These are phyloP conservation scores for Microsporum audouinii DNA, from an alignment of 2,329 filamentous ascomycete genomes.

Conservation along the genomic window DNA sequence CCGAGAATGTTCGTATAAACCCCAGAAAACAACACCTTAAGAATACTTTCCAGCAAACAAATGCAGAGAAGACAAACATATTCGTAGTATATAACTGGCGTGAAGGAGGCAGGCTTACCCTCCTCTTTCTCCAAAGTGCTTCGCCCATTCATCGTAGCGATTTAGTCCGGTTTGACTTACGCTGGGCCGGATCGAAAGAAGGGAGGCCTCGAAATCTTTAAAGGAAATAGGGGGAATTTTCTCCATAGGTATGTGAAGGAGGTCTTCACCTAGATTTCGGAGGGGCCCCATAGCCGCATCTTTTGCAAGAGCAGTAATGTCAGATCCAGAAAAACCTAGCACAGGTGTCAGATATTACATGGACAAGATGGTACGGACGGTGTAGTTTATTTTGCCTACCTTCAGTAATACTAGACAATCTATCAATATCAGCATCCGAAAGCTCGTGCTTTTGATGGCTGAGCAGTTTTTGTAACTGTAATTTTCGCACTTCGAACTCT, in stretches of 20 bases:
- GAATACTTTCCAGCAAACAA: not conserved
- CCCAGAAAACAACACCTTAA: not conserved
- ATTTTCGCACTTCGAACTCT: slow-evolving; percentile 66
- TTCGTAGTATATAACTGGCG: not conserved
- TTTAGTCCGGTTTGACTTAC: slow-evolving; percentile 76
- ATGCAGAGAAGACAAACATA: not conserved
- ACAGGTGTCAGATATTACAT: not conserved
- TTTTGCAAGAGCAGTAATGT: slow-evolving; percentile 92
- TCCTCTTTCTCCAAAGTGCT: slow-evolving; percentile 81
- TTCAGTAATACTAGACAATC: slow-evolving; percentile 69
- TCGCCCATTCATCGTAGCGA: slow-evolving; percentile 89
- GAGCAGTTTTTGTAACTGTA: slow-evolving; percentile 67
- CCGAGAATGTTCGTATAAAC: not conserved
- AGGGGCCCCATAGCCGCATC: slow-evolving; percentile 96
- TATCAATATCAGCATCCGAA: slow-evolving; percentile 57
- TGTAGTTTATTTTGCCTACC: slow-evolving; percentile 42
- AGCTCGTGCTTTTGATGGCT: slow-evolving; percentile 80
- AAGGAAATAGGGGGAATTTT: slow-evolving; percentile 80
- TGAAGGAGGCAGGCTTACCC: slow-evolving; percentile 39
- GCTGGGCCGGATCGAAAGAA: slow-evolving; percentile 76
- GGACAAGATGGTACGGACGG: not conserved
- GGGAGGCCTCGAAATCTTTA: slow-evolving; percentile 70
- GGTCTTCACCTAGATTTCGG: slow-evolving; percentile 74
- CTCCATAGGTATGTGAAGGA: slow-evolving; percentile 86
- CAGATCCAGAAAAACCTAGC: slow-evolving; percentile 92